These are phyloP conservation scores for Ceratocystis colombiana DNA, from an alignment of 2,329 filamentous ascomycete species.

Conservation along the genomic window DNA sequence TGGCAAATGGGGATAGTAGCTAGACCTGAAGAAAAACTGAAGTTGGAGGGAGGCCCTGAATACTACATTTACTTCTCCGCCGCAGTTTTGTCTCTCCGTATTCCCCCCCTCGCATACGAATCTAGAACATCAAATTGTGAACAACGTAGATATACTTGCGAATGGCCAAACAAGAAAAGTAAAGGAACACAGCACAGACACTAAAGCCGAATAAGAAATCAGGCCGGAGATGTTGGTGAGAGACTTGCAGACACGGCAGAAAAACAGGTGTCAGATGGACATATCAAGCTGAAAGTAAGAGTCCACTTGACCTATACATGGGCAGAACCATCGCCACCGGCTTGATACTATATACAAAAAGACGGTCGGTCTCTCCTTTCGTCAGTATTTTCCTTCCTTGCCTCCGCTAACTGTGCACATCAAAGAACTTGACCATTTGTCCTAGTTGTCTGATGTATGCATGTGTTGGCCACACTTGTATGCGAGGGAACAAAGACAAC, in stretches of 20 bases:
- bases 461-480: slow-evolving; percentile 6
- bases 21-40: too few relatives aligned
- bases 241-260: not conserved
- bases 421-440: not conserved
- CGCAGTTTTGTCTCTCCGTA: not conserved
- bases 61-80: not conserved
- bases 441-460: not conserved
- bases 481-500: slow-evolving; percentile 6
- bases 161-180: not conserved
- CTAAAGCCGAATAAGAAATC: not conserved
- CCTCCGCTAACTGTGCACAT: not conserved
- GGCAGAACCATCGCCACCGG: not conserved
- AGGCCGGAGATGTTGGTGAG: not conserved
- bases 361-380: not conserved
- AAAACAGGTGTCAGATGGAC: not conserved
- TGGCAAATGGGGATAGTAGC: too few relatives aligned
- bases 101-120: not conserved
- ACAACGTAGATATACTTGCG: too few relatives aligned
- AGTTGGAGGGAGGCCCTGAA: not conserved
- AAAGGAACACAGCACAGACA: not conserved
- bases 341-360: not conserved
- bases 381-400: not conserved
- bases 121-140: too few relatives aligned
- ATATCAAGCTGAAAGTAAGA: not conserved
- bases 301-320: not conserved